These are phyloP conservation scores for Boletus subcaerulescens DNA, from an alignment of 768 basidiomycete genomes.

Conservation along the genomic window DNA sequence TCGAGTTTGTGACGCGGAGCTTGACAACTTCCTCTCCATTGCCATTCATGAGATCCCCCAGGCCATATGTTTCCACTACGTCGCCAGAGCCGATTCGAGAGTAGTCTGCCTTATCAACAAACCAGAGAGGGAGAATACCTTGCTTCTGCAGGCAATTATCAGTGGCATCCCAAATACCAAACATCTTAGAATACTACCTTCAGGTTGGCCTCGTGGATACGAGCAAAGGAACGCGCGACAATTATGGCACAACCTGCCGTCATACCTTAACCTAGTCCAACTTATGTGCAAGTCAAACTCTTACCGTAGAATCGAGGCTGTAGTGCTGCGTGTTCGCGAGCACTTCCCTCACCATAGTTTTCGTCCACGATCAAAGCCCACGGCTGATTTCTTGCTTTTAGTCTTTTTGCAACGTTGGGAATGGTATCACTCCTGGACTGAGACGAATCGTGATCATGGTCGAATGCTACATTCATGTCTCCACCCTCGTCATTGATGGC, in stretches of 20 bases:
- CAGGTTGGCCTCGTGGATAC: constrained; percentile 97
- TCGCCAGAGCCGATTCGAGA: constrained; percentile 80
- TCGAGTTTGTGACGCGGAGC: constrained; percentile 64
- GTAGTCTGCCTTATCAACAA: constrained; percentile 84
- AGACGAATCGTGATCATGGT: constrained; percentile 51
- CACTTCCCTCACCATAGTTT: constrained; percentile 97
- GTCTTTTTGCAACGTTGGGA: constrained; percentile 84
- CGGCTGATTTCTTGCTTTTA: constrained; percentile 78
- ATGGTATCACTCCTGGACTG: constrained; percentile 70
- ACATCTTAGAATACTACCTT: constrained; percentile 51
- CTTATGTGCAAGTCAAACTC: constrained; percentile 2
- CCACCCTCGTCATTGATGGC: constrained; percentile 95
- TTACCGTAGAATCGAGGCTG: constrained; percentile 92
- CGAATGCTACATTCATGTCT: constrained; percentile 88
- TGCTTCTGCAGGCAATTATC: constrained; percentile 68
- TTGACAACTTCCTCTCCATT: constrained; percentile 41
- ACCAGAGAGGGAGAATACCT: constrained; percentile 95
- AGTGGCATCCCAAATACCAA: background rate
- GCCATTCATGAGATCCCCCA: constrained; percentile 58
- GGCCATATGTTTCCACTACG: constrained; percentile 77
- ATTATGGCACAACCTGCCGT: constrained; percentile 77
- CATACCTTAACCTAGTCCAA: background rate
- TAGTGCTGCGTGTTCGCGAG: constrained; percentile 95
- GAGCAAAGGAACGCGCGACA: constrained; percentile 90
- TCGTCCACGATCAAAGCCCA: constrained; percentile 96